These are phyloP conservation scores for Fusarium subtropicale DNA, from an alignment of 2,329 filamentous ascomycete genomes.

Conservation along the genomic window DNA sequence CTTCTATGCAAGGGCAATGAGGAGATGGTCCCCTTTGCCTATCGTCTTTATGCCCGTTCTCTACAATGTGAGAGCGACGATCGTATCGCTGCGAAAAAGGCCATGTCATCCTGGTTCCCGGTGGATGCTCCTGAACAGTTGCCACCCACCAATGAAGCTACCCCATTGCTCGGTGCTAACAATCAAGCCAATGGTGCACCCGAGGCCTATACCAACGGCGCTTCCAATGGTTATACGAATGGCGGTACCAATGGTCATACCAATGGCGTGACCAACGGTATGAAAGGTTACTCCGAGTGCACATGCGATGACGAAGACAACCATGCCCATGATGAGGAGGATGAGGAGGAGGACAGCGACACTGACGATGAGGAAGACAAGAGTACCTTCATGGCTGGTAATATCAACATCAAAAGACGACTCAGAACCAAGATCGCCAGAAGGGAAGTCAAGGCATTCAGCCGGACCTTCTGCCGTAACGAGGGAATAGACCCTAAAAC, in stretches of 20 bases:
- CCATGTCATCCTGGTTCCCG: not conserved
- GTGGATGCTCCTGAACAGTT: not conserved
- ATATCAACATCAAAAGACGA: not conserved
- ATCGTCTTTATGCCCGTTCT: constrained; percentile 55
- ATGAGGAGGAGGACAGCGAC: not conserved
- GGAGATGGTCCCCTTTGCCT: constrained; percentile 65
- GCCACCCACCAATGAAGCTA: not conserved
- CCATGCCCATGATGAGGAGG: not conserved
- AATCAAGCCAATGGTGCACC: not conserved
- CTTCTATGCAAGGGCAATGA: constrained; percentile 64
- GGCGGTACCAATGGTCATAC: not conserved
- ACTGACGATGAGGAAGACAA: not conserved
- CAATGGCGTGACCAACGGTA: not conserved
- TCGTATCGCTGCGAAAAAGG: constrained; percentile 10
- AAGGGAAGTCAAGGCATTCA: constrained; percentile 58
- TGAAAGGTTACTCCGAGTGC: too few species aligned
- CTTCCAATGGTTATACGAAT: not conserved
- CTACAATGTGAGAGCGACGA: constrained; percentile 53
- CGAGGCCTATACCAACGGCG: too few species aligned
- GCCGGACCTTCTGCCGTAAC: constrained; percentile 59
- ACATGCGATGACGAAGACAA: not conserved
- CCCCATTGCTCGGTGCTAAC: not conserved
- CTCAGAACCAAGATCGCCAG: not conserved
- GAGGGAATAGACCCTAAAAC: constrained; percentile 27
- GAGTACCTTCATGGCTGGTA: not conserved